Percentiles rank a stretch among this genome's conserved stretches.
These are phyloP conservation scores for Trichoderma sp. DNA, from an alignment of 2,329 filamentous ascomycete genomes.

Conservation along the genomic window DNA sequence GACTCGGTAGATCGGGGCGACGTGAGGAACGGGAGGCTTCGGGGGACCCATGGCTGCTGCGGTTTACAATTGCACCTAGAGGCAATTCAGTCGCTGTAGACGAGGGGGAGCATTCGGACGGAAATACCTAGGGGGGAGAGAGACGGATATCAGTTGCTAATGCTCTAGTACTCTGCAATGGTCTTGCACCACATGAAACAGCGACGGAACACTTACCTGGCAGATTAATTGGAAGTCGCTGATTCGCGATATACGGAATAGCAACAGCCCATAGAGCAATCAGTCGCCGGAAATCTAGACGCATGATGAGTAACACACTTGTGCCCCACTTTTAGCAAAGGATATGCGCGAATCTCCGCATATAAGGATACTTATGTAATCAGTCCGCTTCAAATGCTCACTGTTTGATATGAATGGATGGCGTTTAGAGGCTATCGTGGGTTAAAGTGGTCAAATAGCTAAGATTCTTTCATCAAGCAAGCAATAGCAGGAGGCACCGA, in stretches of 20 bases:
- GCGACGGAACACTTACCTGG: background rate
- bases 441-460: background rate
- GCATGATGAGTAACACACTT: slow-evolving; percentile 9
- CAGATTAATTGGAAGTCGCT: slow-evolving; percentile 7
- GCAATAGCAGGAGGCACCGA: background rate
- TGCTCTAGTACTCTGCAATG: background rate
- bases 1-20: slow-evolving; percentile 74
- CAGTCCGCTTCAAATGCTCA: background rate
- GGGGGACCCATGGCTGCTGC: slow-evolving; percentile 41
- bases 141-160: background rate
- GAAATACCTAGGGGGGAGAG: background rate
- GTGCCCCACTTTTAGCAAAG: background rate
- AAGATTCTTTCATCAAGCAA: background rate
- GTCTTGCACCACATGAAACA: background rate
- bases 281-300: background rate
- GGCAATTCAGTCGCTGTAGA: background rate
- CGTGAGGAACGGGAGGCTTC: slow-evolving; percentile 53
- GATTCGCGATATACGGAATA: slow-evolving; percentile 16
- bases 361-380: slow-evolving; percentile 19
- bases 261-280: slow-evolving; percentile 14
- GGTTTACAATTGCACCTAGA: slow-evolving; percentile 22
- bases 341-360: background rate
- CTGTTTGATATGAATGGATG: background rate
- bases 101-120: background rate
- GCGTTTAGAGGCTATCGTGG: background rate